Evolutionary conservation across 2,329 filamentous ascomycete species (phyloP).

Genomic region (Hypoxylon sp.): DNA sequence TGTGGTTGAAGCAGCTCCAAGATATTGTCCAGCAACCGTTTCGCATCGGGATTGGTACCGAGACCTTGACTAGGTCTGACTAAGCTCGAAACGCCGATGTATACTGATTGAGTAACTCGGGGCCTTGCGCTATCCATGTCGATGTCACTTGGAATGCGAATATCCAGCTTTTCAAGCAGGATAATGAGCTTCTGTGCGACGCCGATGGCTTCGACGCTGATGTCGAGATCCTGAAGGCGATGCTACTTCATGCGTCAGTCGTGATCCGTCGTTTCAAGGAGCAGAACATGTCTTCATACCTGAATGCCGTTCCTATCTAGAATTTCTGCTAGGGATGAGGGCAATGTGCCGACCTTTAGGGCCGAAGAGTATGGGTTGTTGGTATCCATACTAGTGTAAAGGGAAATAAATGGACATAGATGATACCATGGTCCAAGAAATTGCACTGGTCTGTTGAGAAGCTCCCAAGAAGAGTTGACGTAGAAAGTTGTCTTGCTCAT

Average conservation of each 20-base stretch:
- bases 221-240: background rate
- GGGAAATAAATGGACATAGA: constrained; percentile 48
- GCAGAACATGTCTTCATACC: constrained; percentile 4
- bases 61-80: background rate
- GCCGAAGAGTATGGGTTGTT: constrained; percentile 34
- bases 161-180: constrained; percentile 42
- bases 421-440: constrained; percentile 51
- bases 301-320: constrained; percentile 22
- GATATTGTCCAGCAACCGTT: constrained; percentile 21
- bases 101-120: constrained; percentile 43
- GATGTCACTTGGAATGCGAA: constrained; percentile 44
- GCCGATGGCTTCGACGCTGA: constrained; percentile 3
- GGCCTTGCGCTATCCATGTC: constrained; percentile 43
- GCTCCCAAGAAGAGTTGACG: constrained; percentile 50
- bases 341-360: background rate
- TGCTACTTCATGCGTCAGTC: constrained; percentile 12
- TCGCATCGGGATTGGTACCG: constrained; percentile 1
- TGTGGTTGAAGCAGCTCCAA: constrained; percentile 25
- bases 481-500: constrained; percentile 54
- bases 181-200: constrained; percentile 42
- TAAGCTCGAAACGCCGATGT: constrained; percentile 39
- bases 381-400: constrained; percentile 43
- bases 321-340: background rate
- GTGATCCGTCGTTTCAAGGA: background rate
- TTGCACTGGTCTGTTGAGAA: constrained; percentile 48